Conservation (phyloP, 352 stramenopile genomes). For the Pythium insidiosum region DNA sequence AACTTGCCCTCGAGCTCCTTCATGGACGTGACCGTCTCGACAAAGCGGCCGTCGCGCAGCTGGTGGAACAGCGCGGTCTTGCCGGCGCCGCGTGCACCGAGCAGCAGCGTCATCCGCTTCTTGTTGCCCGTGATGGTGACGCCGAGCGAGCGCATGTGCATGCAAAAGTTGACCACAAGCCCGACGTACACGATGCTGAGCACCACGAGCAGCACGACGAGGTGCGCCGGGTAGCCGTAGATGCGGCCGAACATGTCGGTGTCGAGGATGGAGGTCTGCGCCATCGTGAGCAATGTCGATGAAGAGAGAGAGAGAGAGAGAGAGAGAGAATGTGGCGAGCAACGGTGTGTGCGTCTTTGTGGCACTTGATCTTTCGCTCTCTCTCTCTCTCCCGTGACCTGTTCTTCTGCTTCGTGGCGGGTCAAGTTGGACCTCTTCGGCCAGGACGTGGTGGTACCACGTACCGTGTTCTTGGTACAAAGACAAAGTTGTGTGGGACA, state of each 20-base stretch:
- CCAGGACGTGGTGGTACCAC: no score
- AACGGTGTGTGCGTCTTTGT: no score
- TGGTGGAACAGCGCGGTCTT: conserved; percentile 84
- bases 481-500: no score
- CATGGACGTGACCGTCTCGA: conserved; percentile 83
- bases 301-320: background rate
- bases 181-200: conserved; percentile 42
- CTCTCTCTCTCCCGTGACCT: no score
- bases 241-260: conserved; percentile 18
- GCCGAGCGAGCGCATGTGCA: conserved; percentile 56
- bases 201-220: conserved; percentile 37
- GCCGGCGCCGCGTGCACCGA: conserved; percentile 55
- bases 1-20: conserved; percentile 68
- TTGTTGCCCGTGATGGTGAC: conserved; percentile 58
- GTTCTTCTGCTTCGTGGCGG: no score
- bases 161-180: conserved; percentile 47
- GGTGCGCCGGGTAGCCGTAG: conserved; percentile 48
- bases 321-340: no score
- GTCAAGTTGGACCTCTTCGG: no score
- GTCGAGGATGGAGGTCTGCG: conserved; percentile 17
- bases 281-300: no score
- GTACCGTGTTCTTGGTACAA: no score
- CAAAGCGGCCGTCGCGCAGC: conserved; percentile 50
- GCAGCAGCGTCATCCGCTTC: conserved; percentile 64
- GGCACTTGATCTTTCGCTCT: no score